phyloP scores from a whole-genome alignment of 2,329 filamentous ascomycete species.

The Camptophora hylomeconis region DNA sequence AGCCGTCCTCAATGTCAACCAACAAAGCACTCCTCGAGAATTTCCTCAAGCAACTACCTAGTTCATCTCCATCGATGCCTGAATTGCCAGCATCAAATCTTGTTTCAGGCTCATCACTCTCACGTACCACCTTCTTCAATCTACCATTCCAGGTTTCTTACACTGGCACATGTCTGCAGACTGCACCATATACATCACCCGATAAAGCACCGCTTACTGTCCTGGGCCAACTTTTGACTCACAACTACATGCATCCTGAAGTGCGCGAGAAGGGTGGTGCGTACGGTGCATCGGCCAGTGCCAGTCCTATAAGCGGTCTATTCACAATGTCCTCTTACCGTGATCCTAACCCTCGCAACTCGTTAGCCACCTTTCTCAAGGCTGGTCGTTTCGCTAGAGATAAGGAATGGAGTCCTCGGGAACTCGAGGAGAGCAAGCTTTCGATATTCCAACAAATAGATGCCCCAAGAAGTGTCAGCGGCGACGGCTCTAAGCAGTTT shows the following conservation, averaged over 20 bases:
- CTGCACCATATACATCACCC: constrained; percentile 66
- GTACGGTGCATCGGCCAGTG: constrained; percentile 84
- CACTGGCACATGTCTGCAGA: constrained; percentile 67
- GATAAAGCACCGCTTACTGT: constrained; percentile 73
- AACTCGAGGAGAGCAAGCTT: constrained; percentile 92
- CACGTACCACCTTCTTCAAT: constrained; percentile 71
- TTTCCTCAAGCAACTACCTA: constrained; percentile 55
- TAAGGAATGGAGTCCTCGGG: constrained; percentile 65
- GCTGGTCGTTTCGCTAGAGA: constrained; percentile 75
- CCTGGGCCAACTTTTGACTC: constrained; percentile 80
- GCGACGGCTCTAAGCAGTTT: constrained; percentile 79
- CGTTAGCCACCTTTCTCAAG: constrained; percentile 68
- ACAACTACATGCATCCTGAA: constrained; percentile 93
- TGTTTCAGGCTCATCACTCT: constrained; percentile 25
- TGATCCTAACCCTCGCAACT: constrained; percentile 87
- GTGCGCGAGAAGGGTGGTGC: constrained; percentile 96
- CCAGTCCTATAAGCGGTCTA: constrained; percentile 63
- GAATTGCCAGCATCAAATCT: constrained; percentile 14
- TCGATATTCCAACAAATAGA: constrained; percentile 87
- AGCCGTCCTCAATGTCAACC: constrained; percentile 52
- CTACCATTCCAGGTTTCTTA: constrained; percentile 97
- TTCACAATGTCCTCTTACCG: constrained; percentile 97
- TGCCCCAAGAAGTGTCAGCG: constrained; percentile 72
- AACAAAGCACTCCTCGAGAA: constrained; percentile 60
- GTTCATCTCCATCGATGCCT: constrained; percentile 25